phyloP scores from a whole-genome alignment of 2,329 filamentous ascomycete species.

The Aquanectria penicillioides region DNA sequence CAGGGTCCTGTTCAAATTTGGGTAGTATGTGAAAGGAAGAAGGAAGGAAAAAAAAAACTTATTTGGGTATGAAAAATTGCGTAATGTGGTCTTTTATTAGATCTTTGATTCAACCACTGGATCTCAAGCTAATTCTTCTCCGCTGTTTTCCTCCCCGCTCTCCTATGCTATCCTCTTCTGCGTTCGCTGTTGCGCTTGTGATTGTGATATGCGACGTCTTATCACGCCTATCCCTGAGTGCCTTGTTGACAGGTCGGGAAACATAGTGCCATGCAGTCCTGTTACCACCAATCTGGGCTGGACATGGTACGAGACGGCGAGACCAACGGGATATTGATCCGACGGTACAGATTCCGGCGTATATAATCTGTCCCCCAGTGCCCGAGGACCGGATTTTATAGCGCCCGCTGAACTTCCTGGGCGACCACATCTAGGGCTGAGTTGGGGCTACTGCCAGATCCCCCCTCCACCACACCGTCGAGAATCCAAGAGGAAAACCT shows the following conservation, averaged over 20 bases:
- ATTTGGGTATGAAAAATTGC: conserved; percentile 1
- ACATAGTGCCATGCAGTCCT: conserved; percentile 9
- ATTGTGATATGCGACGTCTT: conserved; percentile 22
- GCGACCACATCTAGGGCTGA: conserved; percentile 42
- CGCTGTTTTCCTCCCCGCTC: conserved; percentile 8
- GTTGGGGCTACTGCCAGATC: conserved; percentile 30
- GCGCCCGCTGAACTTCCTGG: conserved; percentile 32
- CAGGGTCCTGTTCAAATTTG: conserved; percentile 9
- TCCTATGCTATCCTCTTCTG: conserved; percentile 10
- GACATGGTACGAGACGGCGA: conserved; percentile 13
- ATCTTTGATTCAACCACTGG: too few species aligned
- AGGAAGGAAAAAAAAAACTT: neutral
- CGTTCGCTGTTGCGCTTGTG: neutral
- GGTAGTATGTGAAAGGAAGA: conserved; percentile 9
- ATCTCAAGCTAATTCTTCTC: too few species aligned
- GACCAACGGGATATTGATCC: conserved; percentile 19
- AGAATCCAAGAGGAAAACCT: conserved; percentile 30
- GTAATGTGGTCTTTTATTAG: too few species aligned
- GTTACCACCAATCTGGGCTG: conserved; percentile 21
- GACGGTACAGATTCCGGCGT: conserved; percentile 27
- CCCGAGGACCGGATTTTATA: conserved; percentile 36
- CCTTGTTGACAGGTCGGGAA: conserved; percentile 8
- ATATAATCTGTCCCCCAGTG: conserved; percentile 29
- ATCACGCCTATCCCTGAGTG: conserved; percentile 21
- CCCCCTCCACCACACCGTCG: conserved; percentile 16